Conservation (phyloP, 257 asterid genomes). For the Nicotiana paniculata region DNA sequence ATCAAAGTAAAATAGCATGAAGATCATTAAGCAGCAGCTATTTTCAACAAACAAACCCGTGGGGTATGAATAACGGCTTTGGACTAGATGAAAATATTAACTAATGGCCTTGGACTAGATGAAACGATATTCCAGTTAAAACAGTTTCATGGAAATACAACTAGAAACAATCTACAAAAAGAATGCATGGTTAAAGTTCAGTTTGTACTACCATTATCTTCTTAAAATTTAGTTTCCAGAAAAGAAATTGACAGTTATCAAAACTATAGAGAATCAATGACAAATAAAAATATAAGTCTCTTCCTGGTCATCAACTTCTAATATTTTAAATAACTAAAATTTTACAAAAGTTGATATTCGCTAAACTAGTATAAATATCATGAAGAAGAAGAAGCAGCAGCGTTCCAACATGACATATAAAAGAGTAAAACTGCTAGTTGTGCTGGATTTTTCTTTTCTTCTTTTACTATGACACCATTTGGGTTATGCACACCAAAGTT, state of each 20-base stretch:
- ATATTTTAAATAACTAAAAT: no score
- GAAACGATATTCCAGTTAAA: not conserved
- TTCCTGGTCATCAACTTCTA: not conserved
- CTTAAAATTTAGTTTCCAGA: not conserved
- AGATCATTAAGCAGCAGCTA: not conserved
- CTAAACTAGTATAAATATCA: no score
- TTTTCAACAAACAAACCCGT: not conserved
- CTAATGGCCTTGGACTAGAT: not conserved
- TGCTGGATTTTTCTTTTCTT: not conserved
- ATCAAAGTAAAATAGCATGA: not conserved
- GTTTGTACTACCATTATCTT: not conserved
- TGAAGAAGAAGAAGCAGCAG: no score
- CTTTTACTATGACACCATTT: not conserved
- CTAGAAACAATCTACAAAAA: constrained; percentile 1
- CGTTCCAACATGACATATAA: not conserved
- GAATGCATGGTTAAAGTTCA: not conserved
- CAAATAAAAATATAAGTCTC: not conserved
- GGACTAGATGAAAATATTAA: not conserved
- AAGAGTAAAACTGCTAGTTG: not conserved
- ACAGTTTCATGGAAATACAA: not conserved
- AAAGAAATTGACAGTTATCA: not conserved
- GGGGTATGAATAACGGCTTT: not conserved
- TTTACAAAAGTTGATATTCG: no score
- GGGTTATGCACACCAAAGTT: not conserved
- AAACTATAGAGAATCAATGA: not conserved